phyloP scores from a whole-genome alignment of 331 rosid species.

The Dryas integrifolia region DNA sequence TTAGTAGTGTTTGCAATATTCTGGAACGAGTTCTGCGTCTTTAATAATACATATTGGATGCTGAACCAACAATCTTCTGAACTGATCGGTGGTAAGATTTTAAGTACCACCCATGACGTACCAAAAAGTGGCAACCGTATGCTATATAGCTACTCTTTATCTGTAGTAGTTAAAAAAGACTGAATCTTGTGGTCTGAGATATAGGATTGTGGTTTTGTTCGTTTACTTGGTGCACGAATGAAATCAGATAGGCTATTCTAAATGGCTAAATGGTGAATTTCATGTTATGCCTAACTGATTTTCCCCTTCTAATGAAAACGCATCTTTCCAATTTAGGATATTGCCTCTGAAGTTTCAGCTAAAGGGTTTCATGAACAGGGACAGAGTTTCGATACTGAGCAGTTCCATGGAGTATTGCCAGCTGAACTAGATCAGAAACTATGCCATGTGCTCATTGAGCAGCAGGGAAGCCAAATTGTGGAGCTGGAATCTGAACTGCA shows the following conservation, averaged over 20 bases:
- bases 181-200: not conserved
- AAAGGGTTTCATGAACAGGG: conserved; percentile 29
- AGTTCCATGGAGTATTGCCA: conserved; percentile 45
- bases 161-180: no score
- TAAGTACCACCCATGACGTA: not conserved
- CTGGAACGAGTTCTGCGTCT: not conserved
- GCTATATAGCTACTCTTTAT: not conserved
- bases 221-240: not conserved
- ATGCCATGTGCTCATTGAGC: conserved; percentile 58
- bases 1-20: not conserved
- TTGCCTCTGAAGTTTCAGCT: conserved; percentile 29
- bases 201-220: not conserved
- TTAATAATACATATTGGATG: not conserved
- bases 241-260: not conserved
- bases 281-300: not conserved
- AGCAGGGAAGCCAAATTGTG: conserved; percentile 52
- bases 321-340: conserved; percentile 5
- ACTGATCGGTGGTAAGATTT: not conserved
- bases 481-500: conserved; percentile 66
- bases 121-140: not conserved
- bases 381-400: conserved; percentile 9
- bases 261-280: conserved; percentile 13
- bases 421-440: conserved; percentile 56
- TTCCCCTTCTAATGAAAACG: conserved; percentile 13
- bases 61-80: not conserved